phyloP scores from a whole-genome alignment of 176 grass and related monocot species.

The Cenchrus purpureus region DNA sequence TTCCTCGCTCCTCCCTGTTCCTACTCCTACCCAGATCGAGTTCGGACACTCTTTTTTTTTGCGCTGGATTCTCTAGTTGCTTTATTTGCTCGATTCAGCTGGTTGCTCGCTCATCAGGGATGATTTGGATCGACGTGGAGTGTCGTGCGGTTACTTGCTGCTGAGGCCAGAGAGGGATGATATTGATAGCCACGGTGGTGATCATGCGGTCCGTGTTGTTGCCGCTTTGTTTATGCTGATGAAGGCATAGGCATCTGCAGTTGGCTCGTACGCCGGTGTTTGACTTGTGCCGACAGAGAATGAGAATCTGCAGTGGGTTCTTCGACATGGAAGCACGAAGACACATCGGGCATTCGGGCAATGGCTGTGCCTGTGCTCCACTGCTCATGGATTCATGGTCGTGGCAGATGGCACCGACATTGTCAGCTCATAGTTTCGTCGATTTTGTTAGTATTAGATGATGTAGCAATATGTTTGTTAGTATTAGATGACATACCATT shows the following conservation, averaged over 20 bases:
- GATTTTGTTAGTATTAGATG: no score
- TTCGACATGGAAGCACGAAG: constrained; percentile 13
- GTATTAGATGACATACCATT: no score
- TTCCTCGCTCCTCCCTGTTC: neutral
- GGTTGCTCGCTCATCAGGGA: no score
- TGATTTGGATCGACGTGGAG: neutral
- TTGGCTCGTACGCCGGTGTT: neutral
- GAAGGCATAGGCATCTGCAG: neutral
- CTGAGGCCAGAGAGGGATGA: neutral
- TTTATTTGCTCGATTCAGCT: neutral
- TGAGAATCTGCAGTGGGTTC: neutral
- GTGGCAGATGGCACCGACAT: neutral
- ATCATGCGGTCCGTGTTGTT: constrained; percentile 10
- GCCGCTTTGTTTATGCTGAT: neutral
- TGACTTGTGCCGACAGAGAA: neutral
- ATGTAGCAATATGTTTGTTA: no score
- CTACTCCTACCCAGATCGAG: neutral
- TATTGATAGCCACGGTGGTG: neutral
- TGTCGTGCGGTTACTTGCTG: neutral
- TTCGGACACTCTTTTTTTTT: neutral
- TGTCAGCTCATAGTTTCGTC: neutral
- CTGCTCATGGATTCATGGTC: no score
- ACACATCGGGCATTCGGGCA: rapidly evolving
- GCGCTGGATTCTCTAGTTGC: neutral
- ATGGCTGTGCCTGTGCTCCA: neutral